A percentile compares a stretch with the other conserved stretches of the same genome.
These are phyloP conservation scores for Solanum chacoense DNA, from an alignment of 305 asterid genomes.

Conservation along the genomic window DNA sequence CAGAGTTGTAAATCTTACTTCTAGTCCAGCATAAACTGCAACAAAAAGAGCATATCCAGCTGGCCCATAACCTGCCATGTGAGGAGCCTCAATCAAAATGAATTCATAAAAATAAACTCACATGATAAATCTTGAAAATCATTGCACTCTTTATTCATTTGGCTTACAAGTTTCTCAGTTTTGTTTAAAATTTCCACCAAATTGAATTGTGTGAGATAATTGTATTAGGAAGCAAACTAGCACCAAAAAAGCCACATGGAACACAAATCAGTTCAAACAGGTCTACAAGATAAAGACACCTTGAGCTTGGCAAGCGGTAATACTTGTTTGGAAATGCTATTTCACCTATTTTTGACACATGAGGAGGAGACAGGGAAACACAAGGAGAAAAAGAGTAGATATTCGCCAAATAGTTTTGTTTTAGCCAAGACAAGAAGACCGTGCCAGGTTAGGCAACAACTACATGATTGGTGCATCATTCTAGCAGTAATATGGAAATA, in stretches of 20 bases:
- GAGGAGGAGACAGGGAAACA: not conserved
- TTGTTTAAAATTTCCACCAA: not conserved
- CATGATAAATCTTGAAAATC: not conserved
- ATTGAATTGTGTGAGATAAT: not conserved
- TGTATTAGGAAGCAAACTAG: not conserved
- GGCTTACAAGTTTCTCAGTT: not conserved
- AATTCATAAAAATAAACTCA: not conserved
- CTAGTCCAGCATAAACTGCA: slow-evolving; percentile 86
- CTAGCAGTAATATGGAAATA: not conserved
- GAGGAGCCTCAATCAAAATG: slow-evolving; percentile 6
- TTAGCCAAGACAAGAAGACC: not conserved
- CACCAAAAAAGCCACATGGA: not conserved
- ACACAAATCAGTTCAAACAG: not conserved
- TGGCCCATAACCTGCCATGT: slow-evolving; percentile 68
- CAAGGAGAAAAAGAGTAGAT: not conserved
- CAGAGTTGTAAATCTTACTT: slow-evolving; percentile 34
- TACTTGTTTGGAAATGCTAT: not conserved
- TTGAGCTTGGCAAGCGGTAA: not conserved
- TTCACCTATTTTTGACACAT: not conserved
- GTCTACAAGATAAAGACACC: not conserved
- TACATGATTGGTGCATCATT: not conserved
- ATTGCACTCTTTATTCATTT: not conserved
- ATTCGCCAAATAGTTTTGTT: not conserved
- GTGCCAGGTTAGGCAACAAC: not conserved
- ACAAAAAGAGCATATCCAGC: slow-evolving; percentile 92